These are phyloP conservation scores for Tagetes patula DNA, from an alignment of 129 eudicot species.

Conservation along the genomic window DNA sequence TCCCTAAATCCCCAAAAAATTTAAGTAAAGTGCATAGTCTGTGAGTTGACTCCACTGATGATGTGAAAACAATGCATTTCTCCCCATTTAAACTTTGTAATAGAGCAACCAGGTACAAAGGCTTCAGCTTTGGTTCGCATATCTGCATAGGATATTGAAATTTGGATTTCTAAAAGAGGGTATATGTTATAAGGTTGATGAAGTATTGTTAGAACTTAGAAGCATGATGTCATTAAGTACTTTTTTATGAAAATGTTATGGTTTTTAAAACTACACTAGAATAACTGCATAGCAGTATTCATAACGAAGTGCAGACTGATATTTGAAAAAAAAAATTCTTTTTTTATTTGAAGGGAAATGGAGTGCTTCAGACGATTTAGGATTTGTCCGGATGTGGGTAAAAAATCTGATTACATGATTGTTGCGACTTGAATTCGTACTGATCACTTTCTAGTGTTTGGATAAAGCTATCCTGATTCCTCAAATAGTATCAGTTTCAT, in stretches of 20 bases:
- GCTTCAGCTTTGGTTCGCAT: constrained; percentile 73
- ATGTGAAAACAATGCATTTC: constrained; percentile 86
- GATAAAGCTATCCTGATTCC: neutral
- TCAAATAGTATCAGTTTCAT: neutral
- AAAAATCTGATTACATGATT: neutral
- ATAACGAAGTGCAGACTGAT: neutral
- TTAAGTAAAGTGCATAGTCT: constrained; percentile 69
- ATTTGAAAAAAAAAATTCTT: neutral
- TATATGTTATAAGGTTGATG: constrained; percentile 3
- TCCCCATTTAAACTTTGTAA: constrained; percentile 67
- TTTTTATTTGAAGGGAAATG: neutral
- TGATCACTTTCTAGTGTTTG: neutral
- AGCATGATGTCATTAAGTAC: constrained; percentile 11
- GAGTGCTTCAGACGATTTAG: neutral
- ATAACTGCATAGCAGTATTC: neutral
- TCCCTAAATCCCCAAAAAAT: constrained; percentile 60
- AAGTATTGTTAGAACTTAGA: neutral
- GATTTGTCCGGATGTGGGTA: neutral
- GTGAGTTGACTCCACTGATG: constrained; percentile 81
- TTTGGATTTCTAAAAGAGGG: neutral
- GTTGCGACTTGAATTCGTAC: neutral
- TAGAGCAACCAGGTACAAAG: constrained; percentile 65
- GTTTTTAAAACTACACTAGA: neutral
- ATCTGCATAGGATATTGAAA: constrained; percentile 44
- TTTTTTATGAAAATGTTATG: neutral